These are phyloP conservation scores for Colletotrichum paranaense DNA, from an alignment of 2,329 filamentous ascomycete genomes.

Conservation along the genomic window DNA sequence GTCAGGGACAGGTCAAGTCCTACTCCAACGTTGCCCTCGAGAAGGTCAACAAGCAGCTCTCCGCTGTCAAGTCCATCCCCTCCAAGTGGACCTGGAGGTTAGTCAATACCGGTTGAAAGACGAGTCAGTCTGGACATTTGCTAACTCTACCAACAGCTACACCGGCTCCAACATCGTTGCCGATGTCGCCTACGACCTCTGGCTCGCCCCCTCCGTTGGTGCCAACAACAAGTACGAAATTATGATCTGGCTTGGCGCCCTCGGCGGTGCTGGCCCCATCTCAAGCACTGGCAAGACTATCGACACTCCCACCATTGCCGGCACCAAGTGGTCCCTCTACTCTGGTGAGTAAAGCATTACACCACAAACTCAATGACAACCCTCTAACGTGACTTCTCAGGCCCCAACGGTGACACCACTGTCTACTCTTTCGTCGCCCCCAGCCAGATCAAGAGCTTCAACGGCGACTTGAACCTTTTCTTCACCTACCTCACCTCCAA, in stretches of 20 bases:
- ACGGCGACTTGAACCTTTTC: conserved; percentile 66
- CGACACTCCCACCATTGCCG: conserved; percentile 64
- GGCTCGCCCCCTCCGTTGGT: conserved; percentile 59
- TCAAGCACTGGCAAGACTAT: conserved; percentile 61
- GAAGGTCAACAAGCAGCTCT: conserved; percentile 49
- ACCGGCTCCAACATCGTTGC: conserved; percentile 60
- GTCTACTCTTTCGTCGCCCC: conserved; percentile 64
- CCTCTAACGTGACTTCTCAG: conserved; percentile 39
- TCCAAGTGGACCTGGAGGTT: conserved; percentile 49
- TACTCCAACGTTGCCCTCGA: conserved; percentile 55
- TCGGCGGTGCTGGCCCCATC: conserved; percentile 40
- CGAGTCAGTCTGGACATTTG: fast-evolving
- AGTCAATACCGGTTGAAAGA: not conserved
- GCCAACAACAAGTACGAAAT: conserved; percentile 57
- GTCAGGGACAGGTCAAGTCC: conserved; percentile 53
- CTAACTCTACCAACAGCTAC: conserved; percentile 46
- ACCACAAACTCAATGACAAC: no score
- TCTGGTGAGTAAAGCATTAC: not conserved
- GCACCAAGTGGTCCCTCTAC: conserved; percentile 65
- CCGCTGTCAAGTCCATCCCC: conserved; percentile 47
- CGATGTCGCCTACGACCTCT: conserved; percentile 70
- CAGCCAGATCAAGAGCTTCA: conserved; percentile 59
- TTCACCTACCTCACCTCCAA: conserved; percentile 61
- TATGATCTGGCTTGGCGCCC: conserved; percentile 41
- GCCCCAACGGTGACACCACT: conserved; percentile 65